Conservation (phyloP, 1,284 basidiomycete genomes). For the Mycena sp. region DNA sequence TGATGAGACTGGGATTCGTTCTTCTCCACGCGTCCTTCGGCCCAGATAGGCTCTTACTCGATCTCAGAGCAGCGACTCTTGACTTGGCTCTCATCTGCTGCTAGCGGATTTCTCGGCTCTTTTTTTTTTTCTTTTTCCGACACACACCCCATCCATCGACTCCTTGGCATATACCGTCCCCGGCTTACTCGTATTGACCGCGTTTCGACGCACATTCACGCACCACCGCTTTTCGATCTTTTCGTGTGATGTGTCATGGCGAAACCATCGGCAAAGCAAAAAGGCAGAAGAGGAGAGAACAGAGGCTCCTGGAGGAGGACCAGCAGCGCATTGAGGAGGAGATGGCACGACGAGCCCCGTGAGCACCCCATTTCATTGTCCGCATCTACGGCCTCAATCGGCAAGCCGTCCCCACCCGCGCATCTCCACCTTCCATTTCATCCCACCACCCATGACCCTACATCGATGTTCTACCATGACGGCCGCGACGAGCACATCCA, state of each 20-base stretch:
- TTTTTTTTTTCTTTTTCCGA: conserved; percentile 3
- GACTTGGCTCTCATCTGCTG: background rate
- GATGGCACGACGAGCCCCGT: background rate
- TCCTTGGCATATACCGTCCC: background rate
- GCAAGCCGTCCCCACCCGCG: background rate
- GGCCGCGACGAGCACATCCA: too few species aligned
- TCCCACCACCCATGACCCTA: too few species aligned
- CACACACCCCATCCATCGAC: background rate
- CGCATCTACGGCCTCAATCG: background rate
- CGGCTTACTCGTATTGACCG: background rate
- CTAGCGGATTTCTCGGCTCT: conserved; percentile 1
- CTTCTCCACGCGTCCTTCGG: conserved; percentile 3
- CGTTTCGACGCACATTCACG: conserved; percentile 8
- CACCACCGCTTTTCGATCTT: background rate
- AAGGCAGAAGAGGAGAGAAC: background rate
- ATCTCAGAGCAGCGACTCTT: background rate
- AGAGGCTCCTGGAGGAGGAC: background rate
- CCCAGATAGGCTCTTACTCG: conserved; percentile 4
- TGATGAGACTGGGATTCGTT: conserved; percentile 2
- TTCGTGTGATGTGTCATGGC: background rate
- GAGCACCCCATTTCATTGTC: background rate
- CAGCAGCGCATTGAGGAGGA: background rate
- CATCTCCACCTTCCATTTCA: too few species aligned
- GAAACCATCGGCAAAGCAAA: too few species aligned
- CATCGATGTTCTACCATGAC: too few species aligned